These are phyloP conservation scores for Lactifluus subvellereus DNA, from an alignment of 768 basidiomycete species.

Conservation along the genomic window DNA sequence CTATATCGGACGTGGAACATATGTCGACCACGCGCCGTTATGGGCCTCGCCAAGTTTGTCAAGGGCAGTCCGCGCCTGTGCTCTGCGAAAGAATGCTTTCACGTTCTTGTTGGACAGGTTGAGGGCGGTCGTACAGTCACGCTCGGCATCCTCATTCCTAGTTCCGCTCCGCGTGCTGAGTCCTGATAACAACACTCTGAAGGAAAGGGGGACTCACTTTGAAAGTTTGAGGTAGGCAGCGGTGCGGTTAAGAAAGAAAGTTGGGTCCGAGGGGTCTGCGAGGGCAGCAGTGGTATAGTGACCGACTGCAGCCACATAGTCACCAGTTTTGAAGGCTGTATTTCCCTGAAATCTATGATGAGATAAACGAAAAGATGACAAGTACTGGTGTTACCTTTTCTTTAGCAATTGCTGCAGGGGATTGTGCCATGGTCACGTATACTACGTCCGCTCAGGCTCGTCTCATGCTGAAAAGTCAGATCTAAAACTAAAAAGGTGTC, in stretches of 20 bases:
- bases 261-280: slow-evolving; percentile 62
- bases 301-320: slow-evolving; percentile 75
- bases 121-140: slow-evolving; percentile 61
- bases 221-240: slow-evolving; percentile 90
- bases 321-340: slow-evolving; percentile 71
- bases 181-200: not conserved
- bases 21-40: slow-evolving; percentile 42
- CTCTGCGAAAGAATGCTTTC: slow-evolving; percentile 76
- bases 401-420: not conserved
- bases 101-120: slow-evolving; percentile 51
- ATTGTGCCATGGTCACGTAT: not conserved
- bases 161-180: not conserved
- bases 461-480: not conserved
- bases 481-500: not conserved
- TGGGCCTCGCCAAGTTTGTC: slow-evolving; percentile 53
- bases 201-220: slow-evolving; percentile 61
- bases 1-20: not conserved
- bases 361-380: not conserved
- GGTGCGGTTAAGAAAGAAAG: slow-evolving; percentile 81
- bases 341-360: slow-evolving; percentile 62
- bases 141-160: slow-evolving; percentile 24
- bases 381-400: not conserved
- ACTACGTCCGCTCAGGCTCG: no score
- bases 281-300: slow-evolving; percentile 81
- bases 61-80: slow-evolving; percentile 59